Conservation (phyloP, 768 basidiomycete genomes). For the Podaxis rugospora region DNA sequence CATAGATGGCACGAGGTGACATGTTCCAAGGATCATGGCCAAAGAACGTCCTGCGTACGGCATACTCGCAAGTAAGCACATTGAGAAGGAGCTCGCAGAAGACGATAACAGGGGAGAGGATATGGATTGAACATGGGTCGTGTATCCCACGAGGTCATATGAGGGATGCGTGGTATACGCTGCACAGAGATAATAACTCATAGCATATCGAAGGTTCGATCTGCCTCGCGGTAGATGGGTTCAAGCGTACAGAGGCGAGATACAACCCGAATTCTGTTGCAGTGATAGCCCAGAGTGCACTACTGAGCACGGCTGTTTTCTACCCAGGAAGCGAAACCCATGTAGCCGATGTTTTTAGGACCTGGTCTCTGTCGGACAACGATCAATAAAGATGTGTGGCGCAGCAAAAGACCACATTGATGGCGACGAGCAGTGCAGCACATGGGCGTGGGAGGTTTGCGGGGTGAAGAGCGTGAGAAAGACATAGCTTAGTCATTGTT, state of each 20-base stretch:
- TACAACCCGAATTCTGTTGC: background rate
- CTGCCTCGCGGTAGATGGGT: background rate
- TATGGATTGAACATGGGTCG: background rate
- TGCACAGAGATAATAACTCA: background rate
- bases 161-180: background rate
- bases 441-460: background rate
- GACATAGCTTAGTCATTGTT: constrained; percentile 1
- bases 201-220: background rate
- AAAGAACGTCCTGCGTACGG: background rate
- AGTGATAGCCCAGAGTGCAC: background rate
- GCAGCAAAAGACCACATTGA: background rate
- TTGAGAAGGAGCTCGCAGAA: background rate
- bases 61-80: background rate
- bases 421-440: background rate
- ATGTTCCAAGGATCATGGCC: background rate
- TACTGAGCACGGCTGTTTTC: background rate
- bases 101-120: background rate
- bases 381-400: background rate
- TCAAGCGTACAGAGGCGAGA: background rate
- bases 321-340: background rate
- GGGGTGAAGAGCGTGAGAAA: background rate
- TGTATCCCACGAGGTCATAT: background rate
- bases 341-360: background rate
- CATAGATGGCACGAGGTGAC: too few species aligned
- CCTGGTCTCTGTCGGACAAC: background rate